These are phyloP conservation scores for Starmera pachycereana DNA, from an alignment of 805 yeast species.

Conservation along the genomic window DNA sequence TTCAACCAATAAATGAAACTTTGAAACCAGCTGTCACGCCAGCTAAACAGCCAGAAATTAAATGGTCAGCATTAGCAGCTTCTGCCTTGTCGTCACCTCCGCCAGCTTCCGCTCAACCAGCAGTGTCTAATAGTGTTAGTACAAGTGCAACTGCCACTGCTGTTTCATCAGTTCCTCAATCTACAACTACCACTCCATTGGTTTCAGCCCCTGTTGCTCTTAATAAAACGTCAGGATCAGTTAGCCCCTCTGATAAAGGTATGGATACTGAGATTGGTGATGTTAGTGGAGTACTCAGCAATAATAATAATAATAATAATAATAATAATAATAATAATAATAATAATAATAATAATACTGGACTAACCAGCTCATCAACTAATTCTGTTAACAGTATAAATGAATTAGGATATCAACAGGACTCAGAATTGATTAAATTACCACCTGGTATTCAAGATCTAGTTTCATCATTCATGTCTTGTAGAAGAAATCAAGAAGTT, in stretches of 20 bases:
- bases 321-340: too few relatives aligned
- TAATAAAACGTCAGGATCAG: not conserved
- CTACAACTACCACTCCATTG: slow-evolving; percentile 7
- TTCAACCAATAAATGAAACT: slow-evolving; percentile 3
- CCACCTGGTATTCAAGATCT: slow-evolving; percentile 25
- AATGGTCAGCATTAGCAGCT: slow-evolving; percentile 33
- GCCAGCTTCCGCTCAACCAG: slow-evolving; percentile 6
- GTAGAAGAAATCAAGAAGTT: slow-evolving; percentile 7
- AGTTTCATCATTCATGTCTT: slow-evolving; percentile 17
- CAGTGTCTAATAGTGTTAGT: slow-evolving; percentile 6
- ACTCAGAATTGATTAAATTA: slow-evolving; percentile 9
- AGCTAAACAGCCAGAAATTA: slow-evolving; percentile 37
- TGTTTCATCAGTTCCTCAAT: not conserved
- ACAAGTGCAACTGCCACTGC: slow-evolving; percentile 2
- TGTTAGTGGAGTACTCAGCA: too few relatives aligned
- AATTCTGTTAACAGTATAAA: slow-evolving; percentile 3
- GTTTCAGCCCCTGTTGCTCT: not conserved
- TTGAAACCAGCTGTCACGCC: slow-evolving; percentile 47
- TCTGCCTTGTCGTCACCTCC: slow-evolving; percentile 1
- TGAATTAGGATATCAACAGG: slow-evolving; percentile 9
- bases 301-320: too few relatives aligned
- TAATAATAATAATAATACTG: too few relatives aligned
- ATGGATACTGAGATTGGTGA: too few relatives aligned
- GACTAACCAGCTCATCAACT: too few relatives aligned
- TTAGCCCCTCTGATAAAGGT: not conserved